Evolutionary conservation across 352 stramenopile genomes (phyloP).

Genomic region (Phytopythium litorale): DNA sequence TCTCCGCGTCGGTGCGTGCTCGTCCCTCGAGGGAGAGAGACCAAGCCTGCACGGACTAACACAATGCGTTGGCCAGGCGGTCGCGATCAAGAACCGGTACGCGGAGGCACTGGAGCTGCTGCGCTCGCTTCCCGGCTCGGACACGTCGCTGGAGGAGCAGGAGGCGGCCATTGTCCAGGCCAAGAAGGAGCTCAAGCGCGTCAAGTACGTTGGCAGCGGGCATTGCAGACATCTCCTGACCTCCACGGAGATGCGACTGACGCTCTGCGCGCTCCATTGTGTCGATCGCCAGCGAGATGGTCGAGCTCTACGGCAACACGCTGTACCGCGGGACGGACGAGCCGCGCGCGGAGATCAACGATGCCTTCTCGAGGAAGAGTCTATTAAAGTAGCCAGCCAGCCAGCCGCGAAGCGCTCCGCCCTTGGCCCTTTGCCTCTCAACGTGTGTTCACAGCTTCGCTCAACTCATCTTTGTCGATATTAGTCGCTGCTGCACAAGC

Average conservation of each 20-base stretch:
- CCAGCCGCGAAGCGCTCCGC: background rate
- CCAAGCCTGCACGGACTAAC: no score
- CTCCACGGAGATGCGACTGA: background rate
- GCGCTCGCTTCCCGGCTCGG: constrained; percentile 62
- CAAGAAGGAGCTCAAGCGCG: constrained; percentile 70
- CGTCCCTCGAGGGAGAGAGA: background rate
- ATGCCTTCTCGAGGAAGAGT: constrained; percentile 80
- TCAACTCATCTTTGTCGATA: background rate
- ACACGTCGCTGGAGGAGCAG: constrained; percentile 78
- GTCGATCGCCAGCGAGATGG: constrained; percentile 40
- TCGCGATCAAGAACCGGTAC: constrained; percentile 78
- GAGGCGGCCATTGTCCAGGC: constrained; percentile 63
- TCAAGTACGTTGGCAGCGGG: constrained; percentile 41
- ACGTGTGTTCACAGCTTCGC: background rate
- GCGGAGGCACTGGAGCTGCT: constrained; percentile 59
- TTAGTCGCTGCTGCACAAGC: background rate
- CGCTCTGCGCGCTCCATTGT: background rate
- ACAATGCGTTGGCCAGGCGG: constrained; percentile 30
- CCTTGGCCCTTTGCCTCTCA: background rate
- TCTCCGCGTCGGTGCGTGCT: constrained; percentile 63
- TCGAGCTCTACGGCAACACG: constrained; percentile 86
- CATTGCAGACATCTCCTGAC: background rate
- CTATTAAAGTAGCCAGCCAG: constrained; percentile 40
- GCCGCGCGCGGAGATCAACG: constrained; percentile 77
- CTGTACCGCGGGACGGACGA: constrained; percentile 83